Conservation (phyloP, 352 stramenopile genomes). For the Phytophthora multivora region DNA sequence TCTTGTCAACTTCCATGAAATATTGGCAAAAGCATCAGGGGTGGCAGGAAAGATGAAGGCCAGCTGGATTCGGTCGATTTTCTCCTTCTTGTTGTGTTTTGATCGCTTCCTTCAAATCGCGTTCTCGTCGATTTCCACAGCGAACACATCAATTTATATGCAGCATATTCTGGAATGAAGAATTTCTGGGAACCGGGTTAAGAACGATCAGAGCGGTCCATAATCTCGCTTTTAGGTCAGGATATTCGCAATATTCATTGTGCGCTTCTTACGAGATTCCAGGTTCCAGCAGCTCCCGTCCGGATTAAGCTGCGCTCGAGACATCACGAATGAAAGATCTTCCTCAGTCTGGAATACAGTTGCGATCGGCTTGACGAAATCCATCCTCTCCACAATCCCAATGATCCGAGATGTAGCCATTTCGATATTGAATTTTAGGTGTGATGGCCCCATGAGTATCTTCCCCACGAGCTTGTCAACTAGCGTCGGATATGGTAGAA, state of each 20-base stretch:
- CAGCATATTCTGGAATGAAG: no score
- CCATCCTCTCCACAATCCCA: conserved; percentile 10
- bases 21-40: conserved; percentile 3
- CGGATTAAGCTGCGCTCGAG: neutral
- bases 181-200: no score
- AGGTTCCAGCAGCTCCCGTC: neutral
- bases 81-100: no score
- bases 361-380: conserved; percentile 8
- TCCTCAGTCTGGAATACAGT: conserved; percentile 1
- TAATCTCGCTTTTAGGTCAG: conserved; percentile 4
- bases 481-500: neutral
- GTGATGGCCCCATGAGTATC: conserved; percentile 5
- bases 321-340: conserved; percentile 17
- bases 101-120: no score
- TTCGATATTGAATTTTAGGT: conserved; percentile 14
- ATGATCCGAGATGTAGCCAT: neutral
- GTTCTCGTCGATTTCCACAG: no score
- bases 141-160: no score
- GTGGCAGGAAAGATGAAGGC: neutral
- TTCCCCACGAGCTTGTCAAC: conserved; percentile 7
- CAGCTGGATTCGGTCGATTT: no score
- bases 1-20: conserved; percentile 17
- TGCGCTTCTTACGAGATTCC: neutral
- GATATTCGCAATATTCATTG: conserved; percentile 18
- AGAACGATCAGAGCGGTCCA: no score